Conservation (phyloP, 2,329 filamentous ascomycete species). For the Xylariales sp. region DNA sequence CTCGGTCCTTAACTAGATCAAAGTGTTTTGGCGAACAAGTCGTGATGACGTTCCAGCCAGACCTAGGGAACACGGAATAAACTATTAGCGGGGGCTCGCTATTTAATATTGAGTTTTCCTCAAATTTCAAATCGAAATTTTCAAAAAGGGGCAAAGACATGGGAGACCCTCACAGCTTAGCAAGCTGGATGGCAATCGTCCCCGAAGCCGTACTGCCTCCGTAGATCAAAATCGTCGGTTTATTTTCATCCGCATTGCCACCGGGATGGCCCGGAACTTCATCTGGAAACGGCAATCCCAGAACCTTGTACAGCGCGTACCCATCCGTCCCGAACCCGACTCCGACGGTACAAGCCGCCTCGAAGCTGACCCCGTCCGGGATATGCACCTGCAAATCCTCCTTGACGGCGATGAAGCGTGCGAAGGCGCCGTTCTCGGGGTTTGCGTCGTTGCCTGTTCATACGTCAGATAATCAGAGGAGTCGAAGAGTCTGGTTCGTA, state of each 20-base stretch:
- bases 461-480: neutral
- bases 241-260: too few species aligned
- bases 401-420: slow-evolving; percentile 25
- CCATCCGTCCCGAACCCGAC: slow-evolving; percentile 19
- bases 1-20: slow-evolving; percentile 15
- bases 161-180: slow-evolving; percentile 20
- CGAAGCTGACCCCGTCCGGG: slow-evolving; percentile 22
- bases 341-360: slow-evolving; percentile 22
- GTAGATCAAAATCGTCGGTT: slow-evolving; percentile 14
- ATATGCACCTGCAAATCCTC: slow-evolving; percentile 15
- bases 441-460: slow-evolving; percentile 26
- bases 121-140: neutral
- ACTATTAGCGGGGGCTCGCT: neutral
- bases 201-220: slow-evolving; percentile 25
- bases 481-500: neutral
- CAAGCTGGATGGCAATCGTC: slow-evolving; percentile 18
- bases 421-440: slow-evolving; percentile 27
- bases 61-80: slow-evolving; percentile 6
- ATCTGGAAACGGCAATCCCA: slow-evolving; percentile 19
- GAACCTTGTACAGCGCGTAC: slow-evolving; percentile 21
- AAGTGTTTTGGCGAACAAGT: slow-evolving; percentile 25
- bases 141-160: neutral
- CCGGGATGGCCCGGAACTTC: neutral
- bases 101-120: neutral
- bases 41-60: slow-evolving; percentile 24